A percentile compares a stretch with the other conserved stretches of the same genome.
Evolutionary conservation across 2,329 filamentous ascomycete genomes (phyloP).

Genomic region (Arthrobotrys musiformis): DNA sequence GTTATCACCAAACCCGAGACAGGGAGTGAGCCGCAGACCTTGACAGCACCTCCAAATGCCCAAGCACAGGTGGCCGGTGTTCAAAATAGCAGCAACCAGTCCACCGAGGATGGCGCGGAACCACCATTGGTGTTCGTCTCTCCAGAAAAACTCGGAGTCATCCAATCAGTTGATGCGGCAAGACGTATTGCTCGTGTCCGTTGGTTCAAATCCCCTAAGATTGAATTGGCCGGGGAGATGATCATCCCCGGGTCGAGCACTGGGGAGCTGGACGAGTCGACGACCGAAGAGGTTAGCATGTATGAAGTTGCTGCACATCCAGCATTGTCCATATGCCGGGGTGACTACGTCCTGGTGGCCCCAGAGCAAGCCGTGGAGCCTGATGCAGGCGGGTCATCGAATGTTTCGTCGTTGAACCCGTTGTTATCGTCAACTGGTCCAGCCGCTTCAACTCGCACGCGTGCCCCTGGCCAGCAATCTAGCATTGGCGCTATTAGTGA

Average conservation of each 20-base stretch:
- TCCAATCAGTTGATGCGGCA: slow-evolving; percentile 69
- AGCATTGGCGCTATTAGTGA: slow-evolving; percentile 34
- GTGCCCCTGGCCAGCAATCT: slow-evolving; percentile 12
- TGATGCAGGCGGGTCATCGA: neutral
- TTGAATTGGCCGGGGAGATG: slow-evolving; percentile 61
- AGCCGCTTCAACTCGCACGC: neutral
- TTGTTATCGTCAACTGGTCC: neutral
- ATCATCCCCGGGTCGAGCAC: slow-evolving; percentile 64
- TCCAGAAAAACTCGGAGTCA: slow-evolving; percentile 68
- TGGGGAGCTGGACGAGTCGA: slow-evolving; percentile 63
- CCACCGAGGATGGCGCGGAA: slow-evolving; percentile 2
- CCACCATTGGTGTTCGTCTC: slow-evolving; percentile 61
- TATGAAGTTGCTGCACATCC: slow-evolving; percentile 69
- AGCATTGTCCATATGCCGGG: slow-evolving; percentile 66
- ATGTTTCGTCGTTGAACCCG: neutral
- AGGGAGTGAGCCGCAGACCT: slow-evolving; percentile 56
- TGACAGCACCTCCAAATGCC: slow-evolving; percentile 24
- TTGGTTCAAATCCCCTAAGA: slow-evolving; percentile 66
- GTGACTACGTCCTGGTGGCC: slow-evolving; percentile 68
- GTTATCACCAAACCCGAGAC: slow-evolving; percentile 65
- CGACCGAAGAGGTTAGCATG: slow-evolving; percentile 68
- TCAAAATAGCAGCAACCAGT: slow-evolving; percentile 13
- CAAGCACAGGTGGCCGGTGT: slow-evolving; percentile 12
- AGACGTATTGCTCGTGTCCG: slow-evolving; percentile 69
- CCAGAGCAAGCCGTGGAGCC: slow-evolving; percentile 59